Percentiles rank a stretch among this genome's conserved stretches.
Evolutionary conservation across 2,329 filamentous ascomycete species (phyloP).

Genomic region (Fusarium oxysporum): DNA sequence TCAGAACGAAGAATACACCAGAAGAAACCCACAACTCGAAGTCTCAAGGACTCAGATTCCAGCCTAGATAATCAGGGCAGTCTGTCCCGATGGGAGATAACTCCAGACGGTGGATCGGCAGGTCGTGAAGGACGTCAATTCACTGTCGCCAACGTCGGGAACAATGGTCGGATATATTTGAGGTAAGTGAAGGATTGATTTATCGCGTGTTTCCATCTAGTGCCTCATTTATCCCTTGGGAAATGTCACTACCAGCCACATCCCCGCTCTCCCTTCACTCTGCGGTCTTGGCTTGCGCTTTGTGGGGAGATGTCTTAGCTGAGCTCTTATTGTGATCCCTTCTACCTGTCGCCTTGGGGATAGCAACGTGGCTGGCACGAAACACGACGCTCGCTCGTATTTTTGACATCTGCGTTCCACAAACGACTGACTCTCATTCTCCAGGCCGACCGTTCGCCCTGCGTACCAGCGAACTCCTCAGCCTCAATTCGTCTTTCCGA

Average conservation of each 20-base stretch:
- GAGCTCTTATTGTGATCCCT: constrained; percentile 22
- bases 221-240: constrained; percentile 19
- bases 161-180: constrained; percentile 84
- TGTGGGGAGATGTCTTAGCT: constrained; percentile 32
- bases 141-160: constrained; percentile 83
- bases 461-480: constrained; percentile 71
- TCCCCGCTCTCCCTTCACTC: constrained; percentile 32
- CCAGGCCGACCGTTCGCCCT: constrained; percentile 70
- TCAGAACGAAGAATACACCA: constrained; percentile 60
- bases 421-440: constrained; percentile 35
- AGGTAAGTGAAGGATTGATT: constrained; percentile 63
- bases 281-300: constrained; percentile 18
- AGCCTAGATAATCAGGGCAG: constrained; percentile 57
- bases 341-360: constrained; percentile 18
- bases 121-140: constrained; percentile 78
- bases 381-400: constrained; percentile 27
- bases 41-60: constrained; percentile 59
- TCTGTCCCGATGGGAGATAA: constrained; percentile 61
- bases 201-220: constrained; percentile 11
- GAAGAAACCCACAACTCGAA: constrained; percentile 50
- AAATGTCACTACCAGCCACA: constrained; percentile 27
- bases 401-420: constrained; percentile 29
- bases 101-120: constrained; percentile 70
- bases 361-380: constrained; percentile 21
- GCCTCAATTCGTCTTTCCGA: constrained; percentile 69